phyloP scores from a whole-genome alignment of 2,329 filamentous ascomycete species.

The Epichloe sibirici region DNA sequence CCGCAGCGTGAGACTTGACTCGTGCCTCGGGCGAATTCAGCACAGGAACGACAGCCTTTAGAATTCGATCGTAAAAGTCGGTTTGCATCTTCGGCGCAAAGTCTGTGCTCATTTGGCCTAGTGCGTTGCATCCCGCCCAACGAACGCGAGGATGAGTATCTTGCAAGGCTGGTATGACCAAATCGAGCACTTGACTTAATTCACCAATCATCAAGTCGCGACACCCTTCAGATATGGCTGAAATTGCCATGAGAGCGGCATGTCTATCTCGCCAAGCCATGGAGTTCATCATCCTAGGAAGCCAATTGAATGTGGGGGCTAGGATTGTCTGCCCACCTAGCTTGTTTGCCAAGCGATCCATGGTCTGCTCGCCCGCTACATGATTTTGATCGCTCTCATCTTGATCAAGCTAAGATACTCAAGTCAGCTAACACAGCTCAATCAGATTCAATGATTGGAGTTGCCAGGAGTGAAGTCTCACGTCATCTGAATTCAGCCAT shows the following conservation, averaged over 20 bases:
- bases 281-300: conserved; percentile 95
- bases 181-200: conserved; percentile 81
- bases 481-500: conserved; percentile 87
- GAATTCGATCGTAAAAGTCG: conserved; percentile 78
- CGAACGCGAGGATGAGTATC: conserved; percentile 88
- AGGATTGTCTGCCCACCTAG: conserved; percentile 89
- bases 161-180: conserved; percentile 84
- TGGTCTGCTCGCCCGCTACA: conserved; percentile 93
- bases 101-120: conserved; percentile 99
- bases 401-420: conserved; percentile 55
- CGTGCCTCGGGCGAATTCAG: conserved; percentile 81
- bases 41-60: conserved; percentile 86
- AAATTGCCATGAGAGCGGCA: conserved; percentile 96
- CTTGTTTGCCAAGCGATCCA: conserved; percentile 96
- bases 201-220: conserved; percentile 92
- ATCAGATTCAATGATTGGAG: neutral
- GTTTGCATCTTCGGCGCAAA: conserved; percentile 97
- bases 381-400: conserved; percentile 97
- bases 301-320: conserved; percentile 89
- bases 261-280: conserved; percentile 90
- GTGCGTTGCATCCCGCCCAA: conserved; percentile 94
- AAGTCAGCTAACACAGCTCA: conserved; percentile 14
- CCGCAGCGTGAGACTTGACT: conserved; percentile 92
- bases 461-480: conserved; percentile 27
- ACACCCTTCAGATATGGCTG: conserved; percentile 94